These are phyloP conservation scores for Asterella californica DNA, from an alignment of 225 moss, liverwort and hornwort genomes.

Conservation along the genomic window DNA sequence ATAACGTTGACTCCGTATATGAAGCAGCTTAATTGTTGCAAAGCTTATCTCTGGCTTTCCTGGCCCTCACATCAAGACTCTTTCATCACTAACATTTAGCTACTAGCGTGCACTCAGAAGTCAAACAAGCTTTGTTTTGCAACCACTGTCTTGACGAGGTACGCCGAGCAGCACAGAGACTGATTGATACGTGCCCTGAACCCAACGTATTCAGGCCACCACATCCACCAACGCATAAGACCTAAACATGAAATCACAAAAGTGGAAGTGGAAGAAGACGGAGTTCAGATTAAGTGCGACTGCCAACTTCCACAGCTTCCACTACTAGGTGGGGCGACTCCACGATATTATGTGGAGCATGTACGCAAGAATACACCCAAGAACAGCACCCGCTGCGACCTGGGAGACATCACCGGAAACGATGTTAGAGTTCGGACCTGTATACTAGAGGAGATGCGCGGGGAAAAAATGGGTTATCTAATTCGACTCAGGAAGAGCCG, in stretches of 20 bases:
- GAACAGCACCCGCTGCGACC: slow-evolving; percentile 90
- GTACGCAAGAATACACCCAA: slow-evolving; percentile 81
- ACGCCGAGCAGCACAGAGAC: slow-evolving; percentile 9
- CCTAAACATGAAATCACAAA: neutral
- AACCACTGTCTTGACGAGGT: neutral
- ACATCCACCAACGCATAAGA: slow-evolving; percentile 7
- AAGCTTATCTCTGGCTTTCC: slow-evolving; percentile 7
- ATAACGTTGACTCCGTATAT: neutral
- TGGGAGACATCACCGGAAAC: slow-evolving; percentile 15
- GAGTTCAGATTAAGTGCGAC: neutral
- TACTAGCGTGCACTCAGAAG: slow-evolving; percentile 5
- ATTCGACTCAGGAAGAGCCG: neutral
- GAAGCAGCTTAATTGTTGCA: neutral
- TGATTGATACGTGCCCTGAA: slow-evolving; percentile 1
- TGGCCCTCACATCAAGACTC: neutral
- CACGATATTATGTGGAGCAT: slow-evolving; percentile 61
- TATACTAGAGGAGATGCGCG: neutral
- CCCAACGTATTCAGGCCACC: slow-evolving; percentile 1
- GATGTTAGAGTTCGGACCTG: neutral
- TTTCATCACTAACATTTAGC: slow-evolving; percentile 12
- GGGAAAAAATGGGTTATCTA: no score
- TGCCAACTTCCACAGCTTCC: neutral
- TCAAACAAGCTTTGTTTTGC: slow-evolving; percentile 1
- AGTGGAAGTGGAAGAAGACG: neutral
- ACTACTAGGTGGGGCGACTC: slow-evolving; percentile 5